Evolutionary conservation across 106 monocot genomes (phyloP).

Genomic region (Acorus calamus): DNA sequence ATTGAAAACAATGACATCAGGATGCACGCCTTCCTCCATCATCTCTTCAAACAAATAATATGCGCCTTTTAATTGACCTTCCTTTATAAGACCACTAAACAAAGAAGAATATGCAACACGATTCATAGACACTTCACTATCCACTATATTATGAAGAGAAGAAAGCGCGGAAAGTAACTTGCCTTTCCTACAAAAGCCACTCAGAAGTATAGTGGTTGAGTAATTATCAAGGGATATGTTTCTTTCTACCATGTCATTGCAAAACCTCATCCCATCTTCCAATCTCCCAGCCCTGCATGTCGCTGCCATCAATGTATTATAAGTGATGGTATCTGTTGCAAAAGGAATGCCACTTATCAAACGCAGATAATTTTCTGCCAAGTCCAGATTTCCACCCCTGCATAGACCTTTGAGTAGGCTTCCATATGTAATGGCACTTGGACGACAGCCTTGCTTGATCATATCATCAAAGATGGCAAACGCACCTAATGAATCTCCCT

Average conservation of each 20-base stretch:
- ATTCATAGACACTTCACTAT: slow-evolving; percentile 34
- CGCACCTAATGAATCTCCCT: slow-evolving; percentile 31
- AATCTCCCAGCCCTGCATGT: slow-evolving; percentile 51
- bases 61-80: slow-evolving; percentile 55
- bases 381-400: slow-evolving; percentile 32
- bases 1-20: slow-evolving; percentile 51
- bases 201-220: slow-evolving; percentile 61
- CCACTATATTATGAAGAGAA: slow-evolving; percentile 39
- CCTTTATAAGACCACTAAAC: slow-evolving; percentile 48
- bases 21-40: slow-evolving; percentile 24
- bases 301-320: slow-evolving; percentile 49
- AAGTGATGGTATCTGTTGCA: slow-evolving; percentile 21
- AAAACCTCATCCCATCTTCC: slow-evolving; percentile 47
- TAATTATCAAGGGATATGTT: slow-evolving; percentile 45
- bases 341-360: slow-evolving; percentile 27
- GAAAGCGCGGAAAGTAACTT: slow-evolving; percentile 49
- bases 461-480: slow-evolving; percentile 54
- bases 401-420: slow-evolving; percentile 67
- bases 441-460: slow-evolving; percentile 28
- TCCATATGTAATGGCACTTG: slow-evolving; percentile 33
- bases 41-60: slow-evolving; percentile 65
- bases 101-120: slow-evolving; percentile 65
- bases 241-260: slow-evolving; percentile 48
- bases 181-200: slow-evolving; percentile 50
- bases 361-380: slow-evolving; percentile 39